Conservation (phyloP, 306 rosid species). For the Gastrolobium bilobum region DNA sequence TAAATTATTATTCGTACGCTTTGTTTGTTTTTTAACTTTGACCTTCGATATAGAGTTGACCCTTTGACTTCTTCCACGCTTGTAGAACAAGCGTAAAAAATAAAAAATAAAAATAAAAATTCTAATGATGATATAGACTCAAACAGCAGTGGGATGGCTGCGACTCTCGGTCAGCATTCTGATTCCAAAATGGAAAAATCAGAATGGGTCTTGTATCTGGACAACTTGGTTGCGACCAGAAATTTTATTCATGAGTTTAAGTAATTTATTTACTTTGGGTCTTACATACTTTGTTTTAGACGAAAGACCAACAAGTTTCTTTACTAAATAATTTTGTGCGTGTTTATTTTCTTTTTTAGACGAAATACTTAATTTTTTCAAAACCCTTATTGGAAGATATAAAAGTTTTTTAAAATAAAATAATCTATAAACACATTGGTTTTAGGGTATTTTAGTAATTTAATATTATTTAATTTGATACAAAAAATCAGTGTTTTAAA, state of each 20-base stretch:
- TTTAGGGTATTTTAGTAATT: too few relatives aligned
- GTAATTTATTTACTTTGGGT: neutral
- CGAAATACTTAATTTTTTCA: too few relatives aligned
- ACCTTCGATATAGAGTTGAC: slow-evolving; percentile 33
- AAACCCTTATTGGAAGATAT: too few relatives aligned
- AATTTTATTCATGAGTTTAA: neutral
- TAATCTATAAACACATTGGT: too few relatives aligned
- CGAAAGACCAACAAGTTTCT: too few relatives aligned
- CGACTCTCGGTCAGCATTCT: slow-evolving; percentile 33
- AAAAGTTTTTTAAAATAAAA: too few relatives aligned
- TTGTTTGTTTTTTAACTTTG: slow-evolving; percentile 7
- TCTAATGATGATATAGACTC: neutral
- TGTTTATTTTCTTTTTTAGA: too few relatives aligned
- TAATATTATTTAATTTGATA: too few relatives aligned
- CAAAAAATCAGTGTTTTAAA: too few relatives aligned
- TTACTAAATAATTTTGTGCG: too few relatives aligned
- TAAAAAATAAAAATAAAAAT: neutral
- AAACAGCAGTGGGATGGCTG: slow-evolving; percentile 5
- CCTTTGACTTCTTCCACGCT: slow-evolving; percentile 48
- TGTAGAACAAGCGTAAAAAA: neutral
- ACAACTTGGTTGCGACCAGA: neutral
- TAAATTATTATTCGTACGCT: neutral
- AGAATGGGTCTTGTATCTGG: neutral
- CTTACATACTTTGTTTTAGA: too few relatives aligned
- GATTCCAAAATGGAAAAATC: neutral